Percentiles rank a stretch among this genome's conserved stretches.
Conservation (phyloP, 2,329 filamentous ascomycete genomes). For the Hypoxylon sp. region DNA sequence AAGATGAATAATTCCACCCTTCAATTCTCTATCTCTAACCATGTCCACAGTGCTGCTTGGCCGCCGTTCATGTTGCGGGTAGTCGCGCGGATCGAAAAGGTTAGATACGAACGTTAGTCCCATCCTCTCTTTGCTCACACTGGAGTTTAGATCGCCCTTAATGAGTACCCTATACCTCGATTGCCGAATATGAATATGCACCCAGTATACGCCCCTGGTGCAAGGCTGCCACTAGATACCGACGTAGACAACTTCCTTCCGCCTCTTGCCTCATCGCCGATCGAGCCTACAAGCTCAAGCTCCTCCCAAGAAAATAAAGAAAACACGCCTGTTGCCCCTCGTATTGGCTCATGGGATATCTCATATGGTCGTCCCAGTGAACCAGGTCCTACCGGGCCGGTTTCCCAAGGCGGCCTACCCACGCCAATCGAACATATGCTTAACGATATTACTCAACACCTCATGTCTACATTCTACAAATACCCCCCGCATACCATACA, state of each 20-base stretch:
- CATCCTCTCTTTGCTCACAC: conserved; percentile 1
- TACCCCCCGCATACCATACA: conserved; percentile 94
- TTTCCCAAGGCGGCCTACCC: conserved; percentile 59
- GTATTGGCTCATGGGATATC: not conserved
- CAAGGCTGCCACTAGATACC: conserved; percentile 52
- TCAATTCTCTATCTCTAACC: conserved; percentile 28
- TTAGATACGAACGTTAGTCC: conserved; percentile 41
- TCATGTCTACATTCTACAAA: conserved; percentile 74
- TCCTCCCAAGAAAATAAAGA: conserved; percentile 74
- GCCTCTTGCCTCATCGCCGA: conserved; percentile 60
- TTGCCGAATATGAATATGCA: conserved; percentile 49
- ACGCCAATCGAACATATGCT: conserved; percentile 73
- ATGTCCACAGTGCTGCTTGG: conserved; percentile 53
- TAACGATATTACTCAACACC: conserved; percentile 68
- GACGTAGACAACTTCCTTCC: conserved; percentile 57
- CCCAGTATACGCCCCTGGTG: conserved; percentile 36
- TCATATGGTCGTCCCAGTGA: not conserved
- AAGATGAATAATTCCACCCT: conserved; percentile 47
- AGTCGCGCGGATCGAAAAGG: conserved; percentile 62
- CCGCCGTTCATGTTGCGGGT: conserved; percentile 54
- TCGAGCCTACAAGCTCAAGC: conserved; percentile 50
- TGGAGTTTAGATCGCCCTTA: conserved; percentile 73
- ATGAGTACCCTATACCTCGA: conserved; percentile 79
- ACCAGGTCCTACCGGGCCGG: not conserved
- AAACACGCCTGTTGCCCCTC: conserved; percentile 58